These are phyloP conservation scores for Salix purpurea DNA, from an alignment of 345 rosid species.

Conservation along the genomic window DNA sequence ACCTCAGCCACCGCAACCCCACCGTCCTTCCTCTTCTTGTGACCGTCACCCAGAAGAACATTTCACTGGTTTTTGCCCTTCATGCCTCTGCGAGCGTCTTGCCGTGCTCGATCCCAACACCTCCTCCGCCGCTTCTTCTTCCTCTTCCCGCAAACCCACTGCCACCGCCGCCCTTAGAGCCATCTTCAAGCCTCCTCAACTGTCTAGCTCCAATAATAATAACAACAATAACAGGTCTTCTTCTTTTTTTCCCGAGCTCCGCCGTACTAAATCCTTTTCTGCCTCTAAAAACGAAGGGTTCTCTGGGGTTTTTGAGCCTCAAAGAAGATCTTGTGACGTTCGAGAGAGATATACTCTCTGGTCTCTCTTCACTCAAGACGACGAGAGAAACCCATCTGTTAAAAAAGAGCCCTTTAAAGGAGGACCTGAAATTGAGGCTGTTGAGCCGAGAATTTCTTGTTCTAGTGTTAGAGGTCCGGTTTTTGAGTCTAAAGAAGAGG, in stretches of 20 bases:
- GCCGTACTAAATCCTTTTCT: conserved; percentile 87
- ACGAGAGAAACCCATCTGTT: conserved; percentile 36
- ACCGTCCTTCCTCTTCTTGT: conserved; percentile 84
- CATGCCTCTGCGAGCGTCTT: conserved; percentile 97
- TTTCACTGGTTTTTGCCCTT: conserved; percentile 91
- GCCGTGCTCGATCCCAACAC: conserved; percentile 56
- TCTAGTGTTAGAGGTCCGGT: conserved; percentile 46
- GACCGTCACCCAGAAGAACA: conserved; percentile 81
- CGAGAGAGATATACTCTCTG: conserved; percentile 76
- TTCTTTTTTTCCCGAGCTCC: conserved; percentile 70
- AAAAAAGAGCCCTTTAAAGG: conserved; percentile 21
- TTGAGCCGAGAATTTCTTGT: conserved; percentile 38
- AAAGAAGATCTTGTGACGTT: conserved; percentile 96
- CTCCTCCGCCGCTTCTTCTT: conserved; percentile 35
- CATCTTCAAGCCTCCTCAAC: conserved; percentile 39
- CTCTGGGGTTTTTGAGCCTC: conserved; percentile 84
- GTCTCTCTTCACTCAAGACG: conserved; percentile 68
- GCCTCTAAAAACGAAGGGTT: conserved; percentile 89
- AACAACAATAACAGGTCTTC: conserved; percentile 14
- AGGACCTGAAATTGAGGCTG: conserved; percentile 20
- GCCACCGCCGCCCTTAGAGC: conserved; percentile 60
- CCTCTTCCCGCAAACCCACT: conserved; percentile 55
- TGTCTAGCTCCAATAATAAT: neutral
- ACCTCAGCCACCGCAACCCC: conserved; percentile 72
- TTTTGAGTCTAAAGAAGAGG: conserved; percentile 51